A percentile compares a stretch with the other conserved stretches of the same genome.
Conservation (phyloP, 169 alveolate species). For the Theileria annulata region DNA sequence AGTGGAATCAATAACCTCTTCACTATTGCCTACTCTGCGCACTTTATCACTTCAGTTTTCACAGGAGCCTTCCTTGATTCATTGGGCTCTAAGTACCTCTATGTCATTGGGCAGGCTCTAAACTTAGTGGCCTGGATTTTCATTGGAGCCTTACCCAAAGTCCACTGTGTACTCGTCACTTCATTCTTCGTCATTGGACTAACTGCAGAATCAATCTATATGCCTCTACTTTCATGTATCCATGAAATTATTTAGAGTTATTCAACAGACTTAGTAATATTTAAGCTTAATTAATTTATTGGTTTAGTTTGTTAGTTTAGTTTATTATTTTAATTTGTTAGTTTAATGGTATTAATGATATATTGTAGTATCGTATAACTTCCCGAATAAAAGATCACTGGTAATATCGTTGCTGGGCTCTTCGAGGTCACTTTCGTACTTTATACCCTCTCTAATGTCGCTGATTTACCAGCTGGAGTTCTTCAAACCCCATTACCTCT, state of each 20-base stretch:
- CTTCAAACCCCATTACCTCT: conserved; percentile 9
- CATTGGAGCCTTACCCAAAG: conserved; percentile 29
- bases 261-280: too few species aligned
- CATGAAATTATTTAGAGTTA: too few species aligned
- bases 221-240: conserved; percentile 34
- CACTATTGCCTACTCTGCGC: conserved; percentile 53
- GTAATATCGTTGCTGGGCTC: conserved; percentile 47
- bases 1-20: conserved; percentile 45
- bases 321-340: too few species aligned
- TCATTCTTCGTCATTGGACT: conserved; percentile 43
- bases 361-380: conserved; percentile 31
- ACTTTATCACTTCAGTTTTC: conserved; percentile 42
- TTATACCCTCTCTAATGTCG: conserved; percentile 33
- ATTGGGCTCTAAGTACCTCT: conserved; percentile 38
- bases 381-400: conserved; percentile 33
- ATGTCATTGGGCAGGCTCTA: conserved; percentile 33
- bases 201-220: conserved; percentile 48
- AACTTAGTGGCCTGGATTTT: conserved; percentile 22
- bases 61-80: conserved; percentile 31
- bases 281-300: too few species aligned
- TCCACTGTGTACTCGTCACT: conserved; percentile 5
- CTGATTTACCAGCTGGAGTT: conserved; percentile 10
- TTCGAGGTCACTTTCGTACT: conserved; percentile 43
- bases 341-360: too few species aligned
- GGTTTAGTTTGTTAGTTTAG: too few species aligned